Evolutionary conservation across 2,329 filamentous ascomycete genomes (phyloP).

Genomic region (Byssothecium circinans): DNA sequence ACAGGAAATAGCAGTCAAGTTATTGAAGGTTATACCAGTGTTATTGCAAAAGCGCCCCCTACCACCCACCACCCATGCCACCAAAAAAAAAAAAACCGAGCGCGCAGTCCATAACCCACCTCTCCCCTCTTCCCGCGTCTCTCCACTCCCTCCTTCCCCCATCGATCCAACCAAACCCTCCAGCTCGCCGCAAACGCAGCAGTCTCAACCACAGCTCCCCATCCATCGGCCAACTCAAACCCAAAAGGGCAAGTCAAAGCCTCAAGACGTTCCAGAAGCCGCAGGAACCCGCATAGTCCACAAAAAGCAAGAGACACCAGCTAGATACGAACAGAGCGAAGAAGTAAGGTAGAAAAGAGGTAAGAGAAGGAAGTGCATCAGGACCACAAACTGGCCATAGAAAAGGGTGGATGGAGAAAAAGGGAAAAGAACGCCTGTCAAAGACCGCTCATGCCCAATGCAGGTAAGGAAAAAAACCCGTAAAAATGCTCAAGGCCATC

Average conservation of each 20-base stretch:
- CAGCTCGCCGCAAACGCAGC: neutral
- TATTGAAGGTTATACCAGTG: no score
- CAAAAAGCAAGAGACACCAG: no score
- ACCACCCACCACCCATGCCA: no score
- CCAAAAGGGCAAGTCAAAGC: conserved; percentile 21
- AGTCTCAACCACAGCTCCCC: conserved; percentile 1
- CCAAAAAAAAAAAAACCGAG: no score
- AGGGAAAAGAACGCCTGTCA: neutral
- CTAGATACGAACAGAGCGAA: neutral
- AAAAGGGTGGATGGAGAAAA: neutral
- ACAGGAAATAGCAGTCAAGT: no score
- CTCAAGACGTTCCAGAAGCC: conserved; percentile 6
- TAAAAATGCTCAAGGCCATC: neutral
- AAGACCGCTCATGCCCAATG: neutral
- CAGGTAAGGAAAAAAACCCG: neutral
- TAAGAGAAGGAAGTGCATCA: neutral
- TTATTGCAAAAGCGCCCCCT: no score
- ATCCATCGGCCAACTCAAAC: conserved; percentile 16
- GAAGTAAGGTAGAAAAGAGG: neutral
- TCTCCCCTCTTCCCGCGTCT: no score
- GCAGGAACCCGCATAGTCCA: conserved; percentile 1
- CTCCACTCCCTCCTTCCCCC: no score
- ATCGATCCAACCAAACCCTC: no score
- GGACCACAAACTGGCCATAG: neutral
- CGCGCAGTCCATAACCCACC: no score